phyloP scores from a whole-genome alignment of 441 rosid species.

The Hura crepitans region DNA sequence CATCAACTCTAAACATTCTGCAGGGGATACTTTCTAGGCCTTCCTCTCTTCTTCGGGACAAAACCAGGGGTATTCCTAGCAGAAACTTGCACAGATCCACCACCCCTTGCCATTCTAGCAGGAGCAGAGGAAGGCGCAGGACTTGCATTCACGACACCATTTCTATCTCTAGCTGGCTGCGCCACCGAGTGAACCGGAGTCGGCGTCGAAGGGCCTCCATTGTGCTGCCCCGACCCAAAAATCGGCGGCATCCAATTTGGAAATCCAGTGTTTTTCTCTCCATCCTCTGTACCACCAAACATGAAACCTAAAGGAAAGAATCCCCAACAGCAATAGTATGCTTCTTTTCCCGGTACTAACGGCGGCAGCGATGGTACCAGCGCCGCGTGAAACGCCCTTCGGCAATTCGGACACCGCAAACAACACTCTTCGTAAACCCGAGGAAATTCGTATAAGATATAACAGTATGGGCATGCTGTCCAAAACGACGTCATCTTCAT shows the following conservation, averaged over 20 bases:
- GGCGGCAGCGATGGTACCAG: constrained; percentile 59
- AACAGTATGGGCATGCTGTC: constrained; percentile 94
- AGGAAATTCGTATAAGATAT: constrained; percentile 72
- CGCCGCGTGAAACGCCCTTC: constrained; percentile 71
- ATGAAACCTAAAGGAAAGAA: constrained; percentile 68
- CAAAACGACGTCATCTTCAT: constrained; percentile 61
- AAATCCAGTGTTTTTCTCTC: constrained; percentile 19
- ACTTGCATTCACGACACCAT: neutral
- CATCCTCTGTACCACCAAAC: constrained; percentile 16
- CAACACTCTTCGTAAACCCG: constrained; percentile 70
- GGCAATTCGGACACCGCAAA: constrained; percentile 64
- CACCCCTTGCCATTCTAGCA: constrained; percentile 20
- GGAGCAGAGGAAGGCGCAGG: constrained; percentile 8
- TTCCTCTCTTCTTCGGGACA: constrained; percentile 60
- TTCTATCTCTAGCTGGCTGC: neutral
- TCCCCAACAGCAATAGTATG: constrained; percentile 86
- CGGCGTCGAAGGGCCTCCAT: neutral
- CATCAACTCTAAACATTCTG: constrained; percentile 2
- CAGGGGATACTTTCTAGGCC: constrained; percentile 60
- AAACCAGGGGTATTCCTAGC: constrained; percentile 15
- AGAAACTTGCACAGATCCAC: constrained; percentile 20
- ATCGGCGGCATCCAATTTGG: constrained; percentile 29
- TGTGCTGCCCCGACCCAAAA: constrained; percentile 10
- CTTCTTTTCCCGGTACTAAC: constrained; percentile 67
- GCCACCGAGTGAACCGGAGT: neutral